Evolutionary conservation across 148 eudicot species (phyloP).

Genomic region (Amaranthus palmeri): DNA sequence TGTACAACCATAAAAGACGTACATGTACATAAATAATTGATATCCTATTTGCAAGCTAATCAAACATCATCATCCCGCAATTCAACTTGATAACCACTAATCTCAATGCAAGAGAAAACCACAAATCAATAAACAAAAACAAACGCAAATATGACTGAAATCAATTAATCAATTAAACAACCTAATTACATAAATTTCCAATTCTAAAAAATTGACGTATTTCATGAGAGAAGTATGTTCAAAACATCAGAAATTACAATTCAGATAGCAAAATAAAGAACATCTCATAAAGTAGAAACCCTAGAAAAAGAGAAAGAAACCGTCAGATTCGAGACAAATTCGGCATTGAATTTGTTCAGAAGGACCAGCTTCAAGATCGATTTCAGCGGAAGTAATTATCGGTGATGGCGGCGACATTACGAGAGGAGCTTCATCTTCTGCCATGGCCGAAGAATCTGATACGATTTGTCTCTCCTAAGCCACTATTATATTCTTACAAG

Average conservation of each 20-base stretch:
- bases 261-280: not conserved
- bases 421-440: conserved; percentile 47
- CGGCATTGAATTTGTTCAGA: conserved; percentile 93
- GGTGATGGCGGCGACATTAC: conserved; percentile 43
- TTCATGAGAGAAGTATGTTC: not conserved
- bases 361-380: conserved; percentile 90
- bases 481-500: too few species aligned
- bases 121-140: not conserved
- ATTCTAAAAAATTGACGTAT: not conserved
- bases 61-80: not conserved
- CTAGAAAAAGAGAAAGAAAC: conserved; percentile 27
- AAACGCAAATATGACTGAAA: not conserved
- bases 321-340: conserved; percentile 92
- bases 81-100: not conserved
- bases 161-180: not conserved
- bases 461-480: not conserved
- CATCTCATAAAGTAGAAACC: conserved; percentile 3
- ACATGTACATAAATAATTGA: not conserved
- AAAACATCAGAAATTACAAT: not conserved
- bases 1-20: not conserved
- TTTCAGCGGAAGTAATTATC: conserved; percentile 31
- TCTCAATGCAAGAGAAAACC: not conserved
- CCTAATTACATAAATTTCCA: not conserved
- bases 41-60: not conserved
- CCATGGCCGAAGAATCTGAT: conserved; percentile 17